phyloP scores from a whole-genome alignment of 192 early-diverging fungal genomes.

The Entomortierella beljakovae region DNA sequence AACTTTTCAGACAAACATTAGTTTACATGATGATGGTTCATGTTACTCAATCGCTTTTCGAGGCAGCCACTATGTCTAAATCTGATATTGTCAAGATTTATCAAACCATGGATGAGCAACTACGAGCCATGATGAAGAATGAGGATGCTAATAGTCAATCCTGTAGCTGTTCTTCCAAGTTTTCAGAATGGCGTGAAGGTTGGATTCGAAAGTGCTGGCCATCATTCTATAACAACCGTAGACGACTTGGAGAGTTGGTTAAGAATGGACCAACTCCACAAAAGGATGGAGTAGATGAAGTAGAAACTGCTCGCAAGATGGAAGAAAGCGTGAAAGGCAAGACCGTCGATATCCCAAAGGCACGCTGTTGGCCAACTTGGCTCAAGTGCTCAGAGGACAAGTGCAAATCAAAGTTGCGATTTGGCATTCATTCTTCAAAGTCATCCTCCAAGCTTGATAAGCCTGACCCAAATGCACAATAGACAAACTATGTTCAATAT shows the following conservation, averaged over 20 bases:
- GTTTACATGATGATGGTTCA: conserved; percentile 47
- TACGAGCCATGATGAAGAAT: conserved; percentile 22
- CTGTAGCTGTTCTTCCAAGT: neutral
- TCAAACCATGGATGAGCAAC: conserved; percentile 31
- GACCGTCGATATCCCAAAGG: conserved; percentile 14
- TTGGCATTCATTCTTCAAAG: no score
- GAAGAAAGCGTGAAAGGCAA: conserved; percentile 32
- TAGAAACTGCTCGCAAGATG: conserved; percentile 37
- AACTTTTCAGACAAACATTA: conserved; percentile 7
- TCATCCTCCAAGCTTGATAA: no score
- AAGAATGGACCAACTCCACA: conserved; percentile 6
- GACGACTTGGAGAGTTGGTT: conserved; percentile 26
- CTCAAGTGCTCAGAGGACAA: conserved; percentile 23
- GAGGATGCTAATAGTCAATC: neutral
- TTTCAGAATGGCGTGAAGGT: conserved; percentile 35
- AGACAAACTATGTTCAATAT: no score
- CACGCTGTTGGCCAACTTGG: conserved; percentile 13
- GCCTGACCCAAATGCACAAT: no score
- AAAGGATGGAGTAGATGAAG: conserved; percentile 13
- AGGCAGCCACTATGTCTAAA: conserved; percentile 39
- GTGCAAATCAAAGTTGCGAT: no score
- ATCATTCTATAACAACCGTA: conserved; percentile 48
- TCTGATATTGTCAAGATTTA: conserved; percentile 23
- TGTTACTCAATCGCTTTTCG: conserved; percentile 22
- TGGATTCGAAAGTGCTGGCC: conserved; percentile 46